Evolutionary conservation across 495 filamentous ascomycete genomes (phyloP), one percentile per base, ranked within the genome.

Genomic region (Cairneyella variabilis): DNA sequence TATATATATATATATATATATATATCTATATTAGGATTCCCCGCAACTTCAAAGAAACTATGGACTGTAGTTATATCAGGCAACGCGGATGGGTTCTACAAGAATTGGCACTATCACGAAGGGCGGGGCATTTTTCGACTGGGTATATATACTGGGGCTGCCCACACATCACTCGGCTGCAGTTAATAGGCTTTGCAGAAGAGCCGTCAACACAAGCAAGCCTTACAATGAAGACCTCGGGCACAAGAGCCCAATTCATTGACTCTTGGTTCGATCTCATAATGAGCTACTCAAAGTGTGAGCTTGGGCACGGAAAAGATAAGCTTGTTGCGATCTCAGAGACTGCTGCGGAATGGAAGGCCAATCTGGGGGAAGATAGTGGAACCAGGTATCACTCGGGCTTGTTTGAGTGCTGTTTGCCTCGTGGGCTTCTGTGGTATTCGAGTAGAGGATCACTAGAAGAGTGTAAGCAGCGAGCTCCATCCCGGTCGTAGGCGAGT

Each of bases 141-240:
- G 36, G 36, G 36, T 39, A 39, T 39, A 39, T 39, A 39, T 39
- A 39, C 36, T 39, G 36, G 36, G 36, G 18, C 36, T 39, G 36
- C 18, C 36, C 36, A 17, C 36, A 39, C 14, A 39, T 17, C 14
- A 39, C n/a, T 39, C 18, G 14, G 36, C 36, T 17, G 18, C 36
- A n/a, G 18, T 39, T 17, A 39, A 39, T 39, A n/a, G 36, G 36
- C 36, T n/a, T n/a, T 39, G 18, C 36, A 39, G 12, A 12, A 39
- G 36, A 39, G 36, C 36, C n/a, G 4, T 39, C 36, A 39, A 39
- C 12, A 39, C 36, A 39, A 39, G 36, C 36, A 12, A 39, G 36
- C 36, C 36, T 12, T n/a, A 17, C 36, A n/a, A 39, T 12, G 36
- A 39, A 39, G 36, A 14, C 36, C 18, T 17, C 36, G 18, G 36